Conservation (phyloP, 2,329 filamentous ascomycete species). For the Hymenoscyphus fructigenus region DNA sequence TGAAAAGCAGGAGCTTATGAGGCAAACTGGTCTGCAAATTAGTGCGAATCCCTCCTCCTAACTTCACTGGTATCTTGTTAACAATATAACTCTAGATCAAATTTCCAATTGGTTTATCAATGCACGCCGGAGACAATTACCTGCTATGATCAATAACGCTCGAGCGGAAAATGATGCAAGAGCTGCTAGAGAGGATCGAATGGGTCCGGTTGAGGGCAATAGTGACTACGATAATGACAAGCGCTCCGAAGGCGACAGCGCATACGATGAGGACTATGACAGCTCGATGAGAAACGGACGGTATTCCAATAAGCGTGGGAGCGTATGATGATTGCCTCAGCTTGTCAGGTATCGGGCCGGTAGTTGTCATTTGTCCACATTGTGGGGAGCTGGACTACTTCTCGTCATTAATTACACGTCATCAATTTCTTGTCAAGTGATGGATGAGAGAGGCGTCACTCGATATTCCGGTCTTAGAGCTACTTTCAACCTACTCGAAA, state of each 20-base stretch:
- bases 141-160: conserved; percentile 56
- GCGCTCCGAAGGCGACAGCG: conserved; percentile 49
- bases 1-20: conserved; percentile 80
- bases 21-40: conserved; percentile 73
- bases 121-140: conserved; percentile 65
- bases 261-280: conserved; percentile 44
- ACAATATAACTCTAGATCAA: conserved; percentile 49
- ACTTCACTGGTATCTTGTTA: neutral
- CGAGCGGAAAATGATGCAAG: conserved; percentile 34
- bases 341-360: neutral
- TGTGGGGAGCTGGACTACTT: neutral
- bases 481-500: no score
- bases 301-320: neutral
- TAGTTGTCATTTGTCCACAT: neutral
- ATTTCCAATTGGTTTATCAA: conserved; percentile 85
- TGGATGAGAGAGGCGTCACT: neutral
- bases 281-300: neutral
- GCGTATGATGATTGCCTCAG: neutral
- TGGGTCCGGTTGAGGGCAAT: conserved; percentile 34
- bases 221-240: conserved; percentile 42
- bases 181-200: conserved; percentile 18
- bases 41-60: conserved; percentile 52
- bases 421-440: neutral
- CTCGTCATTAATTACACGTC: neutral
- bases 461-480: neutral